Evolutionary conservation across 2,329 filamentous ascomycete species (phyloP), one percentile per base, ranked within the genome.

Genomic region (Ophiostoma piceae): DNA sequence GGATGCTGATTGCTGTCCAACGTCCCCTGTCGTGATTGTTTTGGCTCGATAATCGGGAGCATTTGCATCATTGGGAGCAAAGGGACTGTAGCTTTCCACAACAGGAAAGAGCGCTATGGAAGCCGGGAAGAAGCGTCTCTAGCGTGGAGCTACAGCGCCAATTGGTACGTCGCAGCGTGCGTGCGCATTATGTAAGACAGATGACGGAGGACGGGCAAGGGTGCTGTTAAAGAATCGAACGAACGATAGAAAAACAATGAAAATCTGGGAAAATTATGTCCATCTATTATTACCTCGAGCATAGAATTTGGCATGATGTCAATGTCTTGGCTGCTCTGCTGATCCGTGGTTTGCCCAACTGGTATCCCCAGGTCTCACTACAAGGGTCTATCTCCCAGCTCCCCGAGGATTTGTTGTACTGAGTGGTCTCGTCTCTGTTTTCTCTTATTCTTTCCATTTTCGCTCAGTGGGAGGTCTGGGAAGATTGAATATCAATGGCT

Each of bases 71-170:
- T 19, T 19, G 14, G 16, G 43, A 47, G 43, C 16, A 47, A 19
- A 5, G 16, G 14, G 32, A 29, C 32, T 64, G 60, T 64, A 37
- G 32, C 19, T 65, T 47, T 43, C 65, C 65, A 32, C 65, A 66
- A 66, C 65, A 66, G 65, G 65, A 43, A 41, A 66, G 39, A 47
- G 65, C 19, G 64, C 64, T 43, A 66, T 66, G 65, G 65, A 29
- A 66, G 65, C 64, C 65, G 65, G 65, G 65, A 66, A 43, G 65
- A 66, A 66, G 65, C 65, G 65, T 29, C 22, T 43, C 39, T 66
- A 66, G 65, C 65, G 65, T 29, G 65, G 22, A 57, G 22, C n/a
- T 43, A 43, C 65, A 66, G 51, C 51, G 51, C 51, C 64, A 41
- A n/a, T 11, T 64, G 60, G 60, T 64, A 64, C 26, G 51, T 57